phyloP scores from a whole-genome alignment of 768 basidiomycete species.

The Pholiota molesta region DNA sequence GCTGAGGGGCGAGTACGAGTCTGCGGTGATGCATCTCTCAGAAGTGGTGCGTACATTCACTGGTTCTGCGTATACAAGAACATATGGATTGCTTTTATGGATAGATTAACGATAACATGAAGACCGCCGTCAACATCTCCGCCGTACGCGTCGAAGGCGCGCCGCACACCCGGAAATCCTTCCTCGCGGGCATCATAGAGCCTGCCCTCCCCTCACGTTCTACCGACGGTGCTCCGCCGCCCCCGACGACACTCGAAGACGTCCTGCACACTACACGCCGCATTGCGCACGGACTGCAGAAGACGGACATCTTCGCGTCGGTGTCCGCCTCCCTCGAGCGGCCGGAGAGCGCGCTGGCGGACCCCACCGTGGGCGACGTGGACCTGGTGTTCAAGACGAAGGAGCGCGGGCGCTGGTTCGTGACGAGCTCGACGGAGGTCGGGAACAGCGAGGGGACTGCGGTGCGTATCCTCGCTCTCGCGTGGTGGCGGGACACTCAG shows the following conservation, averaged over 20 bases:
- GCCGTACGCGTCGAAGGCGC: slow-evolving; percentile 85
- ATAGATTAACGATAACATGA: slow-evolving; percentile 70
- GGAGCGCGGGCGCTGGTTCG: slow-evolving; percentile 75
- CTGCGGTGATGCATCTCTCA: slow-evolving; percentile 32
- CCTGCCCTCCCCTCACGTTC: slow-evolving; percentile 48
- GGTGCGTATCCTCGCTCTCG: slow-evolving; percentile 49
- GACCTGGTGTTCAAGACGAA: slow-evolving; percentile 80
- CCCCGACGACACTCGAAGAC: slow-evolving; percentile 52
- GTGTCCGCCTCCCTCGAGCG: slow-evolving; percentile 68
- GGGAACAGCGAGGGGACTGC: slow-evolving; percentile 94
- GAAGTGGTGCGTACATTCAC: slow-evolving; percentile 27
- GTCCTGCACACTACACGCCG: slow-evolving; percentile 71
- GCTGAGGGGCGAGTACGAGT: slow-evolving; percentile 79
- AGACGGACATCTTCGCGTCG: slow-evolving; percentile 77
- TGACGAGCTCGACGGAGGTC: slow-evolving; percentile 87
- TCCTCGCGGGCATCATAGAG: slow-evolving; percentile 77
- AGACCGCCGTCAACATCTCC: slow-evolving; percentile 67
- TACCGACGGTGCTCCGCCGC: slow-evolving; percentile 6
- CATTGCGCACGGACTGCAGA: slow-evolving; percentile 65
- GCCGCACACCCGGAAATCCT: slow-evolving; percentile 70
- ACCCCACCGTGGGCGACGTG: slow-evolving; percentile 56
- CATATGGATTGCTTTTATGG: neutral
- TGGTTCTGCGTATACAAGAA: neutral
- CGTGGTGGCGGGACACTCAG: slow-evolving; percentile 3
- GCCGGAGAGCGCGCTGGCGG: slow-evolving; percentile 54